Base-by-base conservation (phyloP, 23 red algal genomes). In the Rhodosorus marinus region DNA sequence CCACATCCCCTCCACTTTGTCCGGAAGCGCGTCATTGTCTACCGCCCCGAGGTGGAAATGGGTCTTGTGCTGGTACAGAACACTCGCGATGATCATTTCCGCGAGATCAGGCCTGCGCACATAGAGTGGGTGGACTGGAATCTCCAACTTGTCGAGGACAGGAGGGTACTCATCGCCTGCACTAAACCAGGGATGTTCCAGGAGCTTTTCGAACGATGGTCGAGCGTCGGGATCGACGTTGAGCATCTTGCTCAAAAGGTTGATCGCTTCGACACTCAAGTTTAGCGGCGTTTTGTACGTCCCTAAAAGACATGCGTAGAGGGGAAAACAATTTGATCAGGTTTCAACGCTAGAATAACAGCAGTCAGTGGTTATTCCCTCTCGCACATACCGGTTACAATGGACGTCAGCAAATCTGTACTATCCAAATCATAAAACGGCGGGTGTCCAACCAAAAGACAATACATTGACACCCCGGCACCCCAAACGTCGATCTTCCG, bases 401-500 rank as follows among this genome's bases (percentile, higher is more conserved):
- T 84, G 8, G 62, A 42, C 40, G 77, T 60, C 61, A 98, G 51
- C 6, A 98, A 66, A 20, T 45, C 29, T 3, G 52, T 59, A 48
- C 69, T 50, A 54, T 98, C 79, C 26, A 62, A 49, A 17, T 84
- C 71, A 33, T 70, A 68, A 50, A 98, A 98, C 22, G 90, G 90
- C n/a, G 90, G 90, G 5, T 70, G 72, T 15, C 90, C 90, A 11
- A 83, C 67, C 25, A 98, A 62, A 31, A 98, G 52, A 35, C 70
- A 80, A 33, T 85, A 83, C 4, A 83, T 64, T 20, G 74, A 65
- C 22, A 98, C 79, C 24, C 90, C 90, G 23, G 71, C 70, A 3
- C 70, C 77, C 90, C 90, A 98, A 26, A 98, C 67, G 34, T 98
- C 90, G 26, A 98, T 70, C 38, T 84, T 98, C 33, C 79, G 68